phyloP scores from a whole-genome alignment of 106 monocot genomes.

The Dioscorea zingiberensis region DNA sequence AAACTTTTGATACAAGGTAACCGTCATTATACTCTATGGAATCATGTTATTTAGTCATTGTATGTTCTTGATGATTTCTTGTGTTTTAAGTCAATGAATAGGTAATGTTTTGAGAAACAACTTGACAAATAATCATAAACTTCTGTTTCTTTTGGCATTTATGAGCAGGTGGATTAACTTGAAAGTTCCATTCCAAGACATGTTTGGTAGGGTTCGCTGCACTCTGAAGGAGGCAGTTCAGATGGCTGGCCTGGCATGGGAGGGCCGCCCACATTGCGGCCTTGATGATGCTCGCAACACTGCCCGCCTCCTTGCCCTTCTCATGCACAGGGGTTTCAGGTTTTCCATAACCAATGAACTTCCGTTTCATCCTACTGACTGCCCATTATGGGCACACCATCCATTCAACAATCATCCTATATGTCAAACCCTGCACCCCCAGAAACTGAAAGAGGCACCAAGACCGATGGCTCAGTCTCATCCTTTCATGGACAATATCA shows the following conservation, averaged over 20 bases:
- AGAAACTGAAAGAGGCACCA: slow-evolving; percentile 20
- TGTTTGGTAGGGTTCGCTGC: slow-evolving; percentile 66
- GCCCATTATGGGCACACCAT: not conserved
- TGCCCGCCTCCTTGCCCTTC: slow-evolving; percentile 57
- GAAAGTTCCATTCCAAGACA: slow-evolving; percentile 82
- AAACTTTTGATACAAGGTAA: no score
- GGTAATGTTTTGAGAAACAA: no score
- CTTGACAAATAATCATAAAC: no score
- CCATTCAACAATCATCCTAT: not conserved
- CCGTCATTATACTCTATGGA: no score
- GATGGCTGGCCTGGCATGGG: slow-evolving; percentile 75
- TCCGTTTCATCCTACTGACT: slow-evolving; percentile 12
- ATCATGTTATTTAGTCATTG: no score
- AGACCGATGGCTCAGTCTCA: slow-evolving; percentile 8
- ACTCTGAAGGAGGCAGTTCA: slow-evolving; percentile 86
- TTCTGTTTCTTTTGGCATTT: not conserved
- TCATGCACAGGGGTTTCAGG: slow-evolving; percentile 70
- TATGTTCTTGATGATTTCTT: no score
- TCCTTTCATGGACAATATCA: not conserved
- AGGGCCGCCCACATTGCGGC: slow-evolving; percentile 90
- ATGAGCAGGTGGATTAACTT: slow-evolving; percentile 89
- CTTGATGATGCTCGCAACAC: slow-evolving; percentile 97
- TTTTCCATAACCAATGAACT: slow-evolving; percentile 76
- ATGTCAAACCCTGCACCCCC: not conserved
- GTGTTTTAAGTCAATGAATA: no score